Evolutionary conservation across 306 rosid species (phyloP).

Genomic region (Gastrolobium bilobum): DNA sequence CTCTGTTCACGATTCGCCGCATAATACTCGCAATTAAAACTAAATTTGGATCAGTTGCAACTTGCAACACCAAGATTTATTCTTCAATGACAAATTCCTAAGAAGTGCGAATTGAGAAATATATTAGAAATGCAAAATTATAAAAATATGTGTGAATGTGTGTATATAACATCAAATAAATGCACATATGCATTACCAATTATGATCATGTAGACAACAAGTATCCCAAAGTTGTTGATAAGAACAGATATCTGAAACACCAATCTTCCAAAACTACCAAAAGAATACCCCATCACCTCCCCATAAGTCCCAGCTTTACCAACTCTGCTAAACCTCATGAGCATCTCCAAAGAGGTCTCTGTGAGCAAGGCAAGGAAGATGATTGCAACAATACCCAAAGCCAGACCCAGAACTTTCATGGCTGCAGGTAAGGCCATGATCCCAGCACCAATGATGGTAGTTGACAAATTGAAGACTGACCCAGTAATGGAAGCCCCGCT

Average conservation of each 20-base stretch:
- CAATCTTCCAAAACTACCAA: conserved; percentile 61
- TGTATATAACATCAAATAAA: not conserved
- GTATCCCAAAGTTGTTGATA: conserved; percentile 71
- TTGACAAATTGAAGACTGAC: conserved; percentile 70
- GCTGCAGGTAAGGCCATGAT: conserved; percentile 84
- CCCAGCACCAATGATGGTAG: conserved; percentile 79
- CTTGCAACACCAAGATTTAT: conserved; percentile 5
- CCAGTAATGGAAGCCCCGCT: conserved; percentile 63
- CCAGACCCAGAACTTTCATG: conserved; percentile 72
- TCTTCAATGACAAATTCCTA: not conserved
- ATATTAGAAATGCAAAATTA: not conserved
- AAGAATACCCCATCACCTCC: conserved; percentile 63
- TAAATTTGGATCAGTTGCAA: not conserved
- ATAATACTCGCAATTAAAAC: not conserved
- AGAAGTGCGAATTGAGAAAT: not conserved
- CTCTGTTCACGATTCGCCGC: not conserved
- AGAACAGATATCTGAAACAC: conserved; percentile 64
- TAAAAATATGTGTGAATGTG: too few species aligned
- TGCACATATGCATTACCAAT: conserved; percentile 52
- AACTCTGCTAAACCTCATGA: conserved; percentile 66
- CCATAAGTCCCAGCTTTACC: conserved; percentile 55
- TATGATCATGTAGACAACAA: conserved; percentile 73
- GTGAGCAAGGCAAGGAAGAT: conserved; percentile 65
- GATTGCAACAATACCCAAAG: conserved; percentile 56
- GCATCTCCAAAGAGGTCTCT: conserved; percentile 62